Conservation (phyloP, 768 basidiomycete species). For the Mrakia blollopis region DNA sequence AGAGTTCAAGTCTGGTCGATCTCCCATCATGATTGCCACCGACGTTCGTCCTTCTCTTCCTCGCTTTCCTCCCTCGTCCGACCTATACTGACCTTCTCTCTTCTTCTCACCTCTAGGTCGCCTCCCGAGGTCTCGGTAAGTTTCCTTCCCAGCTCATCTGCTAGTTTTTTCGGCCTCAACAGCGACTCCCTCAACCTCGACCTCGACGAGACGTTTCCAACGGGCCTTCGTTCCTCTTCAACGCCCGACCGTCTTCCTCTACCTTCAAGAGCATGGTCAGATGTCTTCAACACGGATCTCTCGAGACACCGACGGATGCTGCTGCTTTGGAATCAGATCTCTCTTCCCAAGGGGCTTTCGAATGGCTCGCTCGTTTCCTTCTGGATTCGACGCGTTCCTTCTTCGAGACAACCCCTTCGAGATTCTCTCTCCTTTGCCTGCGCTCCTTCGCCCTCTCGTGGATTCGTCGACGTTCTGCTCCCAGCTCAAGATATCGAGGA, state of each 20-base stretch:
- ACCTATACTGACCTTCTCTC: neutral
- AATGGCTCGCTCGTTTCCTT: neutral
- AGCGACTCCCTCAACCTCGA: neutral
- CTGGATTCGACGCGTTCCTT: neutral
- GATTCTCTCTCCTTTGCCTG: neutral
- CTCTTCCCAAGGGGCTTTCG: neutral
- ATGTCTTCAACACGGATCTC: neutral
- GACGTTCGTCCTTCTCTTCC: conserved; percentile 48
- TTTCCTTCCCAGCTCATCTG: conserved; percentile 41
- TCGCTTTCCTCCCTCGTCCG: neutral
- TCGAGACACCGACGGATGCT: conserved; percentile 15
- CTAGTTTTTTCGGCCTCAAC: neutral
- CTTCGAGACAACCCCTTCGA: neutral
- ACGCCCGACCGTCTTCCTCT: conserved; percentile 9
- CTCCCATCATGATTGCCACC: conserved; percentile 96
- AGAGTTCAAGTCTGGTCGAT: conserved; percentile 97
- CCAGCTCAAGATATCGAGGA: conserved; percentile 16
- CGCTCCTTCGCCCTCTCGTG: conserved; percentile 14
- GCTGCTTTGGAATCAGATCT: conserved; percentile 5
- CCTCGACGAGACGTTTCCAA: neutral
- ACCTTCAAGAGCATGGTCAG: conserved; percentile 20
- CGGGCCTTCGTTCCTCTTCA: neutral
- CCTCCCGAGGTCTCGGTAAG: conserved; percentile 99
- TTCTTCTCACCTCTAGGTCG: conserved; percentile 51
- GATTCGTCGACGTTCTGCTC: conserved; percentile 17